These are phyloP conservation scores for Manihot esculenta DNA, from an alignment of 441 rosid genomes.

Conservation along the genomic window DNA sequence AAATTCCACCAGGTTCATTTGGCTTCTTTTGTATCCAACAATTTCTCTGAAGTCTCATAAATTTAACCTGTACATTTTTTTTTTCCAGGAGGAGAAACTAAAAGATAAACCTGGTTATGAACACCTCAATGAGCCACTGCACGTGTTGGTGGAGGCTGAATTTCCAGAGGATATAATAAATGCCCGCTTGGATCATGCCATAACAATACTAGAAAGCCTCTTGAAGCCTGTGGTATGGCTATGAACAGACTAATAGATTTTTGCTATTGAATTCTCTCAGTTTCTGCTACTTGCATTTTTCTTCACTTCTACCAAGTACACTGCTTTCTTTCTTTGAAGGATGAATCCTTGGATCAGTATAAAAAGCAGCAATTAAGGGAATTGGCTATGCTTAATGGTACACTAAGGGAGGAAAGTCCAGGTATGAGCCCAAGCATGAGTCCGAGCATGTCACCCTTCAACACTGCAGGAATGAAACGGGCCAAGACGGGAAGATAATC, in stretches of 20 bases:
- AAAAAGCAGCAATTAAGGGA: slow-evolving; percentile 93
- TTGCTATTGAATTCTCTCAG: background rate
- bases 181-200: slow-evolving; percentile 70
- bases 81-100: slow-evolving; percentile 76
- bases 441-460: slow-evolving; percentile 91
- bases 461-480: slow-evolving; percentile 71
- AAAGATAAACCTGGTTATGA: slow-evolving; percentile 95
- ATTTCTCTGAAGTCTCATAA: slow-evolving; percentile 10
- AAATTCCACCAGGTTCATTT: background rate
- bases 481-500: slow-evolving; percentile 82
- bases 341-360: slow-evolving; percentile 88
- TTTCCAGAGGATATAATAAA: slow-evolving; percentile 80
- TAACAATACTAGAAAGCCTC: slow-evolving; percentile 69
- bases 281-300: slow-evolving; percentile 9
- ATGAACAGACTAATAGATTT: background rate
- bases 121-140: slow-evolving; percentile 88
- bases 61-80: background rate
- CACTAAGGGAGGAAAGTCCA: slow-evolving; percentile 85
- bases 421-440: slow-evolving; percentile 89
- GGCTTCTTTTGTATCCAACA: background rate
- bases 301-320: slow-evolving; percentile 7
- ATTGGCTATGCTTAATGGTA: slow-evolving; percentile 81
- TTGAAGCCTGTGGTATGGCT: slow-evolving; percentile 83
- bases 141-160: slow-evolving; percentile 88
- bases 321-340: slow-evolving; percentile 46